Base-by-base conservation (phyloP, 2,329 filamentous ascomycete species). In the Alternaria sp. region DNA sequence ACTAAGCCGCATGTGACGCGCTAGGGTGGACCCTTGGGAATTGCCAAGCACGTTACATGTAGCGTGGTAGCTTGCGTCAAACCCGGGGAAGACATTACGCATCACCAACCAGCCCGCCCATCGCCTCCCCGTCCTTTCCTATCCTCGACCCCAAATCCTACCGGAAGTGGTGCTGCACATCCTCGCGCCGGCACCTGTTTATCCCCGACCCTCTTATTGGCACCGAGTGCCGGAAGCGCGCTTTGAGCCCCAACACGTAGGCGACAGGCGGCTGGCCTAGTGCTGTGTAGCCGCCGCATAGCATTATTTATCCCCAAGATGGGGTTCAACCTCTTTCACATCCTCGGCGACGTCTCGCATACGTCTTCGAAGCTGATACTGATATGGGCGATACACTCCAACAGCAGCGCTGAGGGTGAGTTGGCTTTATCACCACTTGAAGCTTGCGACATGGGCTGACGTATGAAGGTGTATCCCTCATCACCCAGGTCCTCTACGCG, bases 401-500 rank as follows among this genome's bases (percentile, higher is more conserved):
- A 97, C 77, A 88, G 88, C 76, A 96, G 91, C 79, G 91, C 93
- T 51, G 93, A 97, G 85, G 93, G 90, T 89, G 81, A 61, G 64
- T 59, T 47, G 43, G 28, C 25, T 32, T n/a, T 6, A 23, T 4
- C 7, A 25, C 28, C 19, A 36, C 15, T 17, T 40, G 17, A 32
- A 26, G 21, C 54, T 47, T 11, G 54, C 47, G 15, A 21, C 30
- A 23, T 47, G 9, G 57, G 57, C 60, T 65, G 36, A 67, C 62
- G 23, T 36, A 43, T 50, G 23, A 61, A 92, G 91, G 94, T 63
- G 91, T 97, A 65, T 97, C 93, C 23, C 89, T 97, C 76, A 92
- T 98, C 74, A 97, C 92, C 1, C 95, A 98, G 81, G 86, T 90
- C 59, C 89, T 97, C 69, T 98, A 98, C 82, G 89, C 90, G 59